Evolutionary conservation across 164 flowering plant genomes (phyloP), one percentile per base, ranked within the genome.

Genomic region (Tetrastigma voinierianum): DNA sequence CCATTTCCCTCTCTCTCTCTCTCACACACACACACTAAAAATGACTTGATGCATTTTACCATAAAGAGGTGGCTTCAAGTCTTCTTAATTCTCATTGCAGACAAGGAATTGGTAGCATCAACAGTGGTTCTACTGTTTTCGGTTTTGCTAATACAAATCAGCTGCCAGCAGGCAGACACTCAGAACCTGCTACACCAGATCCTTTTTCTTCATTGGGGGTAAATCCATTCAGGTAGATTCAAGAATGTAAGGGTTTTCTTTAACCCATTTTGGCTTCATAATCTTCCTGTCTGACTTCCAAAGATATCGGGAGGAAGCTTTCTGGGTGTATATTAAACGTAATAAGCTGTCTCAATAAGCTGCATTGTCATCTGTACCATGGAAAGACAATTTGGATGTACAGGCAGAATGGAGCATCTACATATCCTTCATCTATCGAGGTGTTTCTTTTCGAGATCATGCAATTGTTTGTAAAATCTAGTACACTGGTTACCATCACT

Each of bases 141-240:
- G 70, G 76, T 58, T 72, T 69, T 46, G 15, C 68, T 11, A 59
- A 48, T 47, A 70, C 76, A 18, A 66, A 52, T 57, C 78, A 64
- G 24, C 76, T 52, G 16, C 53, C 72, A 13, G 16, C 64, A 18
- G 59, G 64, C 25, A 21, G 57, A 61, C 58, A 59, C 54, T 53
- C 76, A 15, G 69, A 67, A 54, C 46, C 71, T 44, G 51, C 46
- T 4, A 8, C 52, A 56, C 48, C 77, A 18, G 64, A 67, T 67
- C 62, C 69, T 19, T 66, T 43, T 19, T 49, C 77, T 45, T 69
- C 81, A 4, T 54, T 19, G 17, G 72, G 80, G 64, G 67, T 71
- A 62, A 83, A 83, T 51, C 87, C 87, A 23, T 83, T 83, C 55
- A 78, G 77, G 24, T 83, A 80, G 62, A 70, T 51, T 20, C 46